phyloP scores from a whole-genome alignment of 345 rosid genomes.

The Tarenaya hassleriana region DNA sequence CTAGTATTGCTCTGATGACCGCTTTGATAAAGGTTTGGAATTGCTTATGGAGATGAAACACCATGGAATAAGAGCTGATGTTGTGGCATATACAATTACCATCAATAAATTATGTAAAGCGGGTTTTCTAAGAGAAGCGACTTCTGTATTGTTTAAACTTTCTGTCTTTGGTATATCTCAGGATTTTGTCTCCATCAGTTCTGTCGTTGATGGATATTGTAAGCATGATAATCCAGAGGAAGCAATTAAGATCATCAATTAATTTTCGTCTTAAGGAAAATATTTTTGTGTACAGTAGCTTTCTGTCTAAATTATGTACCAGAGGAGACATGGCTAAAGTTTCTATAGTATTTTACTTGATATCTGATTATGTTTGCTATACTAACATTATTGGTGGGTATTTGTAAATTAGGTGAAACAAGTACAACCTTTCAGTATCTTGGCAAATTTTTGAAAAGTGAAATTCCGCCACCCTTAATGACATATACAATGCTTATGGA shows the following conservation, averaged over 20 bases:
- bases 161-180: slow-evolving; percentile 31
- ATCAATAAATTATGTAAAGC: slow-evolving; percentile 37
- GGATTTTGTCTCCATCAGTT: slow-evolving; percentile 41
- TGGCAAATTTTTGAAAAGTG: slow-evolving; percentile 41
- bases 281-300: slow-evolving; percentile 45
- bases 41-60: slow-evolving; percentile 38
- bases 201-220: slow-evolving; percentile 41
- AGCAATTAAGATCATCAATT: slow-evolving; percentile 37
- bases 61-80: slow-evolving; percentile 35
- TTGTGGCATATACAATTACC: slow-evolving; percentile 39
- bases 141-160: slow-evolving; percentile 38
- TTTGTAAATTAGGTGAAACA: slow-evolving; percentile 29
- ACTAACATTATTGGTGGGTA: slow-evolving; percentile 40
- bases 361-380: slow-evolving; percentile 44
- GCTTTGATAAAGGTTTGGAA: slow-evolving; percentile 35
- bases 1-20: slow-evolving; percentile 32
- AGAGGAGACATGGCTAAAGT: slow-evolving; percentile 38
- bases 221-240: slow-evolving; percentile 34
- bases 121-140: slow-evolving; percentile 36
- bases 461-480: slow-evolving; percentile 32
- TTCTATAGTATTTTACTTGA: slow-evolving; percentile 35
- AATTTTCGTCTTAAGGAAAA: slow-evolving; percentile 32
- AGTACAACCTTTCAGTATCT: slow-evolving; percentile 34
- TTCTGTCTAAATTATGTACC: slow-evolving; percentile 35
- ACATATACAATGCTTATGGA: slow-evolving; percentile 42